Percentiles rank a stretch among this genome's conserved stretches.
These are phyloP conservation scores for Hura crepitans DNA, from an alignment of 441 rosid genomes.

Conservation along the genomic window DNA sequence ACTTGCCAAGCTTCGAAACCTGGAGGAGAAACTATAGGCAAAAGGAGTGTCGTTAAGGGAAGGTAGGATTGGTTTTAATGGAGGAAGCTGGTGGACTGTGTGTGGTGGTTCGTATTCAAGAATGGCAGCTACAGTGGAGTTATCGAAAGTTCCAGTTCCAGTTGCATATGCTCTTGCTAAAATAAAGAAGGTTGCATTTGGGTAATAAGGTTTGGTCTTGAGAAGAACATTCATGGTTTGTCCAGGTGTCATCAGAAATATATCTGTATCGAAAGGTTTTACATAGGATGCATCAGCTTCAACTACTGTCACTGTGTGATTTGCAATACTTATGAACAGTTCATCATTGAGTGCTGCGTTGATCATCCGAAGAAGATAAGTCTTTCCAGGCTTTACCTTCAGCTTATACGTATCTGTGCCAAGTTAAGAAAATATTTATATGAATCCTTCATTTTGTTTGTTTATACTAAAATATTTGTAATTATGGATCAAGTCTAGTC, in stretches of 20 bases:
- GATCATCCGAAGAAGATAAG: constrained; percentile 49
- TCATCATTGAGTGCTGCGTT: constrained; percentile 65
- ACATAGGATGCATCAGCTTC: constrained; percentile 69
- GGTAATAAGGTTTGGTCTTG: constrained; percentile 41
- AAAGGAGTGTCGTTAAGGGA: constrained; percentile 45
- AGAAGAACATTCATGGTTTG: constrained; percentile 71
- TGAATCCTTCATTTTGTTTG: no score
- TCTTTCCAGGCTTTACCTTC: constrained; percentile 47
- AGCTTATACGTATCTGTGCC: constrained; percentile 48
- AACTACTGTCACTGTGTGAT: constrained; percentile 57
- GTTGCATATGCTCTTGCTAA: constrained; percentile 61
- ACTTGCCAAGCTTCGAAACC: constrained; percentile 44
- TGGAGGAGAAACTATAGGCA: constrained; percentile 37
- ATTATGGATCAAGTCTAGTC: no score
- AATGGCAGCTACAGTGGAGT: constrained; percentile 52
- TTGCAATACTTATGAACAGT: constrained; percentile 64
- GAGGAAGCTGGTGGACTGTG: constrained; percentile 29
- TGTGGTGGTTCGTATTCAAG: constrained; percentile 39
- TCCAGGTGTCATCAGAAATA: constrained; percentile 49
- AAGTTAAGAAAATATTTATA: no score
- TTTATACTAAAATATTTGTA: no score
- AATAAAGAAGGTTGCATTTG: constrained; percentile 49
- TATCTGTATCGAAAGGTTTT: constrained; percentile 58
- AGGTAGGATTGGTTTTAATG: constrained; percentile 48
- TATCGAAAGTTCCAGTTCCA: constrained; percentile 54